A percentile compares a stretch with the other conserved stretches of the same genome.
These are phyloP conservation scores for Rubroboletus pulcherrimus DNA, from an alignment of 768 basidiomycete genomes.

Conservation along the genomic window DNA sequence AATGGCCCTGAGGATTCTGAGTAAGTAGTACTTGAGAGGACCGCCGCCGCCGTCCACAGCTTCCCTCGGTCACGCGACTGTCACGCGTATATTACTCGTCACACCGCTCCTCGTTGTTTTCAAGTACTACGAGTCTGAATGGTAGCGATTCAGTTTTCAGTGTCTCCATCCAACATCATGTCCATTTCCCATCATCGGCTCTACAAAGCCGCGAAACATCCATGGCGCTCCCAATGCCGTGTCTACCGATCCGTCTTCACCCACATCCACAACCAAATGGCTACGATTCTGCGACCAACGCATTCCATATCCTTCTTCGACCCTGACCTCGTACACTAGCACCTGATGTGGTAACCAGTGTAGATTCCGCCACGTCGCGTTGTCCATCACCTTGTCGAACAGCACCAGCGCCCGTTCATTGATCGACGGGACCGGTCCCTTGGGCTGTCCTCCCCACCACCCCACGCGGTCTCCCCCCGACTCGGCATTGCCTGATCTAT, in stretches of 20 bases:
- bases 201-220: conserved; percentile 62
- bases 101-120: background rate
- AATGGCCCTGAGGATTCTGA: background rate
- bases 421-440: conserved; percentile 48
- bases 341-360: conserved; percentile 64
- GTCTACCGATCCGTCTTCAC: background rate
- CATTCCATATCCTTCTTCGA: conserved; percentile 63
- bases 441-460: conserved; percentile 56
- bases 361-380: conserved; percentile 57
- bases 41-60: background rate
- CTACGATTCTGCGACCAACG: conserved; percentile 55
- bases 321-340: conserved; percentile 59
- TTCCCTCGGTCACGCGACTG: conserved; percentile 24
- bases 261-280: background rate
- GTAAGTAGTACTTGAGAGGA: background rate
- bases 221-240: conserved; percentile 33
- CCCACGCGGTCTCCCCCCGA: conserved; percentile 28
- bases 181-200: conserved; percentile 66
- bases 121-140: background rate
- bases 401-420: conserved; percentile 50
- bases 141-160: conserved; percentile 13
- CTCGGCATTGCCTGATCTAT: conserved; percentile 38
- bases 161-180: conserved; percentile 63
- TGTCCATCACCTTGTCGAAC: conserved; percentile 51
- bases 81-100: conserved; percentile 25